Base-by-base conservation (phyloP, 805 yeast genomes). In the Candida khao-thaluensis region DNA sequence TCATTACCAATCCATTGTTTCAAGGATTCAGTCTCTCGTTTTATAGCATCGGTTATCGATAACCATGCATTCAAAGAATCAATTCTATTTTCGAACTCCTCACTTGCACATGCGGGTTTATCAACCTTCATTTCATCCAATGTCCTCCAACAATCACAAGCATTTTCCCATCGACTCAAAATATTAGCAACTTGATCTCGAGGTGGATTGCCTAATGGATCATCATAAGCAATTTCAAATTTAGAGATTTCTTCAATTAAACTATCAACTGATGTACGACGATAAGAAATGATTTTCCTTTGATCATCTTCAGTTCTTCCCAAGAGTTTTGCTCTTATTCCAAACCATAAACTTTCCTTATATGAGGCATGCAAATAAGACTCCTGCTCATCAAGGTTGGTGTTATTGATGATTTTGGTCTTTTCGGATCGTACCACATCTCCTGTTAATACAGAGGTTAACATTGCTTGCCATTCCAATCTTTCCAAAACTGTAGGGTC, bases 401-500 rank as follows among this genome's bases (percentile, higher is more conserved):
- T 57, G 25, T 74, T 80, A 37, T 73, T 76, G 11, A 77, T 79
- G 40, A 85, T 71, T 59, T 82, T 82, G 3, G 86, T 82, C 62
- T 91, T 93, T 54, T 93, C 99, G 9, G 91, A 82, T 24, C 83
- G 77, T 15, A 93, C 89, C 38, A 93, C 95, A 60, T 93, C 98
- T 50, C 99, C 98, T 2, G 95, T 91, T 24, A 93, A 74, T 3
- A 93, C 98, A 2, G 89, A 76, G 8, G 85, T 76, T 35, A 93
- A 71, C 95, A 93, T 88, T 0, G 91, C 77, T 61, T 93, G 98
- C 99, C 99, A 93, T 62, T 89, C 96, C 9, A 90, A 67, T 35
- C 98, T 72, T 55, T 89, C 97, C 8, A 80, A 52, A 6, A 82
- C 79, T 10, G 66, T 64, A 1, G 75, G 73, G 48, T 70, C 73